Evolutionary conservation across 176 grass and related monocot genomes (phyloP).

Genomic region (Sorghum bicolor): Sorghum_bicolor_NCBIv3 NC_012872.2:64994001-64994500

Average conservation of each 20-base stretch:
- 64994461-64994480: neutral
- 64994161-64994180: neutral
- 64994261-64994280: neutral
- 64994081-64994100: slow-evolving; percentile 1
- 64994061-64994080: slow-evolving; percentile 25
- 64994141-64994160: neutral
- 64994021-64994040: neutral
- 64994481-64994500: neutral
- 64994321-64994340: neutral
- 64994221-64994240: neutral
- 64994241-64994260: neutral
- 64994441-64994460: neutral
- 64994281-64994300: neutral
- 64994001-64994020: neutral
- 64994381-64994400: neutral
- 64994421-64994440: neutral
- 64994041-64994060: neutral
- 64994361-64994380: neutral
- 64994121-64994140: slow-evolving; percentile 21
- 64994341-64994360: neutral
- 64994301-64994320: neutral
- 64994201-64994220: slow-evolving; percentile 14
- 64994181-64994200: neutral
- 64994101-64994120: neutral
- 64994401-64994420: neutral